These are phyloP conservation scores for Annulohypoxylon nitens DNA, from an alignment of 495 filamentous ascomycete genomes.

Conservation along the genomic window DNA sequence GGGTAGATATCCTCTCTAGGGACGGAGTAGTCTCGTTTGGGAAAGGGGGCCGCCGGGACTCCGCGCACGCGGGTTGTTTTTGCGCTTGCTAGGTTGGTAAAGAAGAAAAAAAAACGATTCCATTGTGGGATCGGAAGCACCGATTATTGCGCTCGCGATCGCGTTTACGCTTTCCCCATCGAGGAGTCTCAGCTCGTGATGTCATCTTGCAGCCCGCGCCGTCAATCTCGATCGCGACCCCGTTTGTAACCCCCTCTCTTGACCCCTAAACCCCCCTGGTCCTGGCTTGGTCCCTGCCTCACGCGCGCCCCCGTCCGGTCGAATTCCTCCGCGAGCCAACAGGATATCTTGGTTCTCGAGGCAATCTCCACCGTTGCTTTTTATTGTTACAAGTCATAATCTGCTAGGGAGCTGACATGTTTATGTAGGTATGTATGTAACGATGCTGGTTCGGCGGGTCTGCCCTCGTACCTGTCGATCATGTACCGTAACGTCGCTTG, in stretches of 20 bases:
- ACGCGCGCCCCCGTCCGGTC: conserved; percentile 12
- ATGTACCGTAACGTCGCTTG: neutral
- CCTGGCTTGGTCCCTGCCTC: conserved; percentile 14
- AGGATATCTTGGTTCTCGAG: neutral
- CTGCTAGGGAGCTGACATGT: conserved; percentile 10
- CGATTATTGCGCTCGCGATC: conserved; percentile 2
- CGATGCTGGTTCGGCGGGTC: conserved; percentile 24
- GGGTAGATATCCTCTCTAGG: neutral
- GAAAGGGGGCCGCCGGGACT: conserved; percentile 19
- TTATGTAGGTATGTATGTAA: conserved; percentile 12
- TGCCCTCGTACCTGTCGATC: conserved; percentile 40
- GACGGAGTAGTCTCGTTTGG: conserved; percentile 33
- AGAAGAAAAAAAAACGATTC: neutral
- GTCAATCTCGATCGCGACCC: conserved; percentile 18
- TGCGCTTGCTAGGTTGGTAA: neutral
- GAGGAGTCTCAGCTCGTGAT: conserved; percentile 10
- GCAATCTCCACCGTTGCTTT: neutral
- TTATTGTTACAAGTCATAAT: conserved; percentile 24
- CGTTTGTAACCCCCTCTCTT: no score
- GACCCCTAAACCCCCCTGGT: neutral
- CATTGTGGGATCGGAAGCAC: conserved; percentile 15
- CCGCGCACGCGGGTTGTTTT: conserved; percentile 15
- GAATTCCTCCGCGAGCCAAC: conserved; percentile 28
- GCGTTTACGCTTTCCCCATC: conserved; percentile 5
- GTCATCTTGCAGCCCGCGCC: conserved; percentile 37